phyloP scores from a whole-genome alignment of 2,329 filamentous ascomycete species.

The Beauveria pseudobassiana region DNA sequence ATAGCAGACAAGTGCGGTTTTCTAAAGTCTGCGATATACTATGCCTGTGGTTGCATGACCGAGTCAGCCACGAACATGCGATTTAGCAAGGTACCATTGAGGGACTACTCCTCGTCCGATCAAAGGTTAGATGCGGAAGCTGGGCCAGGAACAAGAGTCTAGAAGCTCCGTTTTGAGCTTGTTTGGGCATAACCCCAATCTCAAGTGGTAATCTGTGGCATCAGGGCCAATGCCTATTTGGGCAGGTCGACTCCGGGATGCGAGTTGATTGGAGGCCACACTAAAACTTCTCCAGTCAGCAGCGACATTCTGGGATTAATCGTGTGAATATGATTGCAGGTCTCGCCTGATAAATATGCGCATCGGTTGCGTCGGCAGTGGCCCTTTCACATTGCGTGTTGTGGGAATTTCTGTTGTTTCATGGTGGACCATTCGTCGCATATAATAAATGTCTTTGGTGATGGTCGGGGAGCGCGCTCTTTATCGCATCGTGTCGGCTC shows the following conservation, averaged over 20 bases:
- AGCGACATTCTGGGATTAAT: conserved; percentile 3
- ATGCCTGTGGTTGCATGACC: neutral
- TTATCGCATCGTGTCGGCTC: no score
- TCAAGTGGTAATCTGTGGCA: neutral
- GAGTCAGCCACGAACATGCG: neutral
- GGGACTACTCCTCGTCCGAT: neutral
- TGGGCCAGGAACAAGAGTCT: neutral
- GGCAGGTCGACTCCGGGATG: conserved; percentile 38
- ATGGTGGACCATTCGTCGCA: no score
- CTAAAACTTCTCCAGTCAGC: conserved; percentile 1
- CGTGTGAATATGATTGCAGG: neutral
- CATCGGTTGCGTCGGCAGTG: neutral
- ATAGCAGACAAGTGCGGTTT: neutral
- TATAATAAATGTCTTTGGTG: neutral
- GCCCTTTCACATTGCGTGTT: neutral
- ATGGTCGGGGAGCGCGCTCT: neutral
- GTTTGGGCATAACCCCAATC: neutral
- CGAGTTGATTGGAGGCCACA: neutral
- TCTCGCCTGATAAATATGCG: neutral
- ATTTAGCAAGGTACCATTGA: neutral
- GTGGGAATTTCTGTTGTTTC: neutral
- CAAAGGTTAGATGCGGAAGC: neutral
- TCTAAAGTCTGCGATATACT: neutral
- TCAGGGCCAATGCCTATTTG: conserved; percentile 5
- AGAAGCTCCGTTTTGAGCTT: neutral